These are phyloP conservation scores for Clarireedia hainanense DNA, from an alignment of 2,329 filamentous ascomycete genomes.

Conservation along the genomic window DNA sequence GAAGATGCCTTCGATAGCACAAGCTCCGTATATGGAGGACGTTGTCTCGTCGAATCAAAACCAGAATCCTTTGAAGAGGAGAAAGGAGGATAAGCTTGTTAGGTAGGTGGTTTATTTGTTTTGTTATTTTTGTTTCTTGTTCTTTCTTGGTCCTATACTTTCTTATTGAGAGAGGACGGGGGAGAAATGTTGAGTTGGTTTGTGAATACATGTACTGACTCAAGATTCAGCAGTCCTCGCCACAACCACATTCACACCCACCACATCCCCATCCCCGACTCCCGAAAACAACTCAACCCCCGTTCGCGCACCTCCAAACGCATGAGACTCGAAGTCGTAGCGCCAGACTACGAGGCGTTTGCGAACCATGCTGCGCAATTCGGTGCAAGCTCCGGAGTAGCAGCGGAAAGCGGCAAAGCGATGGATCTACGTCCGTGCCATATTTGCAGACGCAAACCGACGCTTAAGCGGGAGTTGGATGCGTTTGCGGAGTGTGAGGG, in stretches of 20 bases:
- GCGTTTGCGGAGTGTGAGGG: conserved; percentile 56
- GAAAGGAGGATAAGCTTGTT: too few relatives aligned
- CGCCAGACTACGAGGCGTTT: not conserved
- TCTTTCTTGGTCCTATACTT: too few relatives aligned
- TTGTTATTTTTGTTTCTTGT: too few relatives aligned
- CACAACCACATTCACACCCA: not conserved
- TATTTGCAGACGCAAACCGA: conserved; percentile 59
- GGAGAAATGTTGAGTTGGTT: not conserved
- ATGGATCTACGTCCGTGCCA: conserved; percentile 49
- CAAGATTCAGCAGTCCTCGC: not conserved
- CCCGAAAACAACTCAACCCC: not conserved
- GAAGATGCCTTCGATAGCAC: too few relatives aligned
- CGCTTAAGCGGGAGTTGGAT: conserved; percentile 57
- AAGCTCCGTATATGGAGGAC: too few relatives aligned
- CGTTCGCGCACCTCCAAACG: not conserved
- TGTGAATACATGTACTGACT: not conserved
- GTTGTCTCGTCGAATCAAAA: too few relatives aligned
- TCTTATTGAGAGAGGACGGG: not conserved
- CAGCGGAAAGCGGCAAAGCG: not conserved
- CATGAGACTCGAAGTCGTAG: not conserved
- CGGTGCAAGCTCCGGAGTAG: not conserved
- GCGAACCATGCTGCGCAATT: not conserved
- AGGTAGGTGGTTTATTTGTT: too few relatives aligned
- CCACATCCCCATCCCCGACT: not conserved
- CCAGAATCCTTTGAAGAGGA: too few relatives aligned